Base-by-base conservation (phyloP, 2,329 filamentous ascomycete genomes). In the Aspergillus udagawae region DNA sequence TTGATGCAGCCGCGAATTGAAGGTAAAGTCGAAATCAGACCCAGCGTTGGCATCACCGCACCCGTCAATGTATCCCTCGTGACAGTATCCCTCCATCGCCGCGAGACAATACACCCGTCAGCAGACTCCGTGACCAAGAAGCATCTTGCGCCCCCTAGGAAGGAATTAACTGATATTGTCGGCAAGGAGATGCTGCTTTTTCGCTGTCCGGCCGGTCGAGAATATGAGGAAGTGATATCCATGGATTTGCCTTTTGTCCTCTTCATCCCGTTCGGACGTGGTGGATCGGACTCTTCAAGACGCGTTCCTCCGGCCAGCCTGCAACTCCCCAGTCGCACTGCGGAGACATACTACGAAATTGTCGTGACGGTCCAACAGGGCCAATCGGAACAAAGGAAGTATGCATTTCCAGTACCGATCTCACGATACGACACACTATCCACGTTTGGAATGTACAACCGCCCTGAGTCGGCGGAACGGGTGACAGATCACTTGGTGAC, bases 361-460 rank as follows among this genome's bases (percentile, higher is more conserved):
- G 91, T 97, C 55, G 94, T 99, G 52, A 96, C 89, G 52, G 89
- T 99, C 23, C 93, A 97, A 71, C 93, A 97, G 75, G 91, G 92
- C 3, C 87, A 89, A 65, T 86, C 86, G 66, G 86, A 90, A 60
- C 91, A 97, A 76, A 91, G 90, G 75, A 95, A 95, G 76, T 94
- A 95, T 75, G 81, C 86, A 4, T 97, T 97, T 66, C 91, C 94
- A 1, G 89, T 97, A 42, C 93, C 93, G 1, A 85, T 99, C 65
- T 86, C 91, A 64, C 84, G 94, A 70, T 99, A 97, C 78, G 94
- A 99, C 74, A 99, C 93, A 1, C 81, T 99, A 51, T 97, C 92
- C 45, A 97, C 94, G 1, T 99, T 99, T 77, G 94, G 94, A 75
- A 97, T 97, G 94, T 99, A 97, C 80, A 97, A 97, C 77, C 88